Base-by-base conservation (phyloP, 352 stramenopile species). In the Globisporangium middletonii region DNA sequence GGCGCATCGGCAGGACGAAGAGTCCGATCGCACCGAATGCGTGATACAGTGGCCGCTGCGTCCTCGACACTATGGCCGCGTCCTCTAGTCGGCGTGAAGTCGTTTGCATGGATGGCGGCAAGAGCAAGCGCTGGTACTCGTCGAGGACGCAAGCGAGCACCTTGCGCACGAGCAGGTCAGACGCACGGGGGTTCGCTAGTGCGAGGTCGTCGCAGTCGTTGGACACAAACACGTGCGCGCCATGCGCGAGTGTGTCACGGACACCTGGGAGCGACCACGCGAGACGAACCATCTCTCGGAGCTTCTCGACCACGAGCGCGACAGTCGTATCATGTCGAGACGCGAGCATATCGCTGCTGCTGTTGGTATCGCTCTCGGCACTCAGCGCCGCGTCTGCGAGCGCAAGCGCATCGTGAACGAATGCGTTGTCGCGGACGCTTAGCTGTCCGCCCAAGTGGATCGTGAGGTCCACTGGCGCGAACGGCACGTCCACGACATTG, bases 391-490 rank as follows among this genome's bases (percentile, higher is more conserved):
- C 57, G 30, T 65, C 62, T 19, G 70, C 65, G 41, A 69, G 60
- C 1, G 52, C 27, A 26, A 77, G 12, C 4, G 63, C 56, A 51
- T 74, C 64, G 7, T 67, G 51, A 16, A 81, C 60, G 19, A 84
- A 69, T 9, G 63, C 46, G 48, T 75, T 76, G 3, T 55, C 52
- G 23, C 70, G 57, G 1, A 53, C 59, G 49, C 68, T 68, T 35
- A 78, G 76, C 37, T 88, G 75, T 0, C 77, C 77, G 2, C 77
- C 79, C 2, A 88, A 50, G 28, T 85, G 79, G 9, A 85, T 23
- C 12, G 65, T 75, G n/a, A 84, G 55, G 38, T 85, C 71, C n/a
- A 81, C 54, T 3, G 58, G 53, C 4, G 61, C 47, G 38, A 80
- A 88, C 3, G 79, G 75, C 19, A 59, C 59, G 13, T 59, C 54